Base-by-base conservation (phyloP, 768 basidiomycete species). In the Amanita rubescens region DNA sequence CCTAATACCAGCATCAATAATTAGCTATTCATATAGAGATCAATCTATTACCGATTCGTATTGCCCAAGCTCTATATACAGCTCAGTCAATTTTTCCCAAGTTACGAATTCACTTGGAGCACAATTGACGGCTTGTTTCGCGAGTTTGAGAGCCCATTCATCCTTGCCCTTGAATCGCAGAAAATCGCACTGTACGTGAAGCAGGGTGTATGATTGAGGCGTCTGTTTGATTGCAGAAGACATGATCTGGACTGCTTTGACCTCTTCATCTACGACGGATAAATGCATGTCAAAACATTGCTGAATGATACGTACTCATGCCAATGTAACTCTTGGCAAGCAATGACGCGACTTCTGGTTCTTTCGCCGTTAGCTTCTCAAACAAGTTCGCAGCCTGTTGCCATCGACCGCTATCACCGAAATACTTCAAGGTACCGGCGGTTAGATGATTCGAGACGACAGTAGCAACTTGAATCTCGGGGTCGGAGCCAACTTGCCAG, bases 31-130 rank as follows among this genome's bases (percentile, higher is more conserved):
- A 34, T 1, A 42, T 12, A 19, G 20, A 19, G 20, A 24, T 15
- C 9, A 10, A 32, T 7, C 9, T 9, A 24, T 35, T 55, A 76
- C 77, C 51, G 87, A 85, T 62, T 96, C 91, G 65, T 79, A 97
- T 65, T 92, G 84, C 24, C 84, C 84, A 42, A 89, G 71, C 56
- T 97, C 94, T 44, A 97, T 94, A 65, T 95, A 96, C 49, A 95
- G 71, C 58, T 98, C 91, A 0, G 95, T 94, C 60, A 98, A 72
- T 71, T 96, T 98, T 64, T 97, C 94, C 94, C 96, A 99, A 0
- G 95, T 98, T 17, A 96, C 90, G 59, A 99, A 98, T 67, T 99
- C 96, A 72, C 90, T 94, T 5, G 96, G 96, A 0, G 96, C 96
- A 59, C 94, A 95, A 60, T 97, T 97, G 65, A 98, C 96, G 0